phyloP scores from a whole-genome alignment of 805 yeast genomes.

The Ogataea zsoltii region DNA sequence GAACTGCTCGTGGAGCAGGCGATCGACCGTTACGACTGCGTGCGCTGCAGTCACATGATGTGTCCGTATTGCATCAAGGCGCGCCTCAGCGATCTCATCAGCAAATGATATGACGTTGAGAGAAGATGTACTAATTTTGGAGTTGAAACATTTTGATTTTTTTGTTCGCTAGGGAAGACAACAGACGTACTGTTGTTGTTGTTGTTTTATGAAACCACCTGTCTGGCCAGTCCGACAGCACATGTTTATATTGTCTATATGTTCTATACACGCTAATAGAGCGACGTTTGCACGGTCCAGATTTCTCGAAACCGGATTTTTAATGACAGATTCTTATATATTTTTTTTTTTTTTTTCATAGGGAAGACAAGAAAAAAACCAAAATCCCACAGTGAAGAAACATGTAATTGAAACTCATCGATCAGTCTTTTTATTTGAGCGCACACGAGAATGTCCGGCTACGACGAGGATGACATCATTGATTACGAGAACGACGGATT shows the following conservation, averaged over 20 bases:
- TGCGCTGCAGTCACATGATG: constrained; percentile 34
- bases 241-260: too few species aligned
- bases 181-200: too few species aligned
- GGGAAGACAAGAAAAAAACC: too few species aligned
- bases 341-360: too few species aligned
- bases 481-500: constrained; percentile 23
- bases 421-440: not conserved
- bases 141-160: too few species aligned
- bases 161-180: too few species aligned
- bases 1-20: constrained; percentile 15
- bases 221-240: too few species aligned
- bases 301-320: not conserved
- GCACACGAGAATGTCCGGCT: constrained; percentile 13
- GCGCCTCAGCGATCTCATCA: constrained; percentile 25
- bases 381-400: too few species aligned
- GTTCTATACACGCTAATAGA: too few species aligned
- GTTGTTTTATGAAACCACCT: too few species aligned
- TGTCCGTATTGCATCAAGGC: constrained; percentile 36
- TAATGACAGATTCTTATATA: not conserved
- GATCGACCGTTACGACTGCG: constrained; percentile 30
- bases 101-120: constrained; percentile 6
- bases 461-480: constrained; percentile 24
- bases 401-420: too few species aligned
- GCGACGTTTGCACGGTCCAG: not conserved
- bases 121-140: too few species aligned